A percentile compares a stretch with the other conserved stretches of the same genome.
Evolutionary conservation across 345 rosid genomes (phyloP).

Genomic region (Draba incana): DNA sequence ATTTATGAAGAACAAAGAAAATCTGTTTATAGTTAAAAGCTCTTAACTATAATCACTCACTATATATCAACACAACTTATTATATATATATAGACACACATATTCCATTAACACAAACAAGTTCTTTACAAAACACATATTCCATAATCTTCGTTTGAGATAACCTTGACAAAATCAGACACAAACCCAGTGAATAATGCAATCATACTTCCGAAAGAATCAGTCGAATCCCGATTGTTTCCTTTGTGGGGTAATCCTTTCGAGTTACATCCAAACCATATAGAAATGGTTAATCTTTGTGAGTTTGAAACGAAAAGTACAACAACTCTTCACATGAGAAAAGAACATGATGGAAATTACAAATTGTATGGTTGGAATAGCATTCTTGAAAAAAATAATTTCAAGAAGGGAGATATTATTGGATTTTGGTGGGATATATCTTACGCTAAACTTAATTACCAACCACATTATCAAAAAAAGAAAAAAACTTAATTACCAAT

Average conservation of each 20-base stretch:
- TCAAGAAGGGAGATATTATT: neutral
- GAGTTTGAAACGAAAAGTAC: neutral
- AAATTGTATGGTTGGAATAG: neutral
- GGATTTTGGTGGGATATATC: conserved; percentile 4
- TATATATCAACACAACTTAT: neutral
- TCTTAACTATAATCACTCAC: conserved; percentile 11
- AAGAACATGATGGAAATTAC: neutral
- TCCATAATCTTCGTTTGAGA: neutral
- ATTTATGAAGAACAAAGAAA: neutral
- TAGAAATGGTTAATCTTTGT: neutral
- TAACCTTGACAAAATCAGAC: conserved; percentile 17
- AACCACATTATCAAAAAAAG: neutral
- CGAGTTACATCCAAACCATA: too few relatives aligned
- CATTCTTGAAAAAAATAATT: neutral
- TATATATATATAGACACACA: too few relatives aligned
- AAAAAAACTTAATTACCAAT: neutral
- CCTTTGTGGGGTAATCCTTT: neutral
- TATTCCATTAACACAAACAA: too few relatives aligned
- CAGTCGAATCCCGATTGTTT: neutral
- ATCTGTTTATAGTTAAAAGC: neutral
- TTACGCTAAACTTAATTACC: neutral
- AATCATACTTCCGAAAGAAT: neutral
- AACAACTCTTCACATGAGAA: neutral
- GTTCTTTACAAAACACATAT: too few relatives aligned
- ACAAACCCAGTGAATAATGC: neutral